Evolutionary conservation across 2,329 filamentous ascomycete genomes (phyloP), one percentile per base, ranked within the genome.

Genomic region (Escovopsis weberi): DNA sequence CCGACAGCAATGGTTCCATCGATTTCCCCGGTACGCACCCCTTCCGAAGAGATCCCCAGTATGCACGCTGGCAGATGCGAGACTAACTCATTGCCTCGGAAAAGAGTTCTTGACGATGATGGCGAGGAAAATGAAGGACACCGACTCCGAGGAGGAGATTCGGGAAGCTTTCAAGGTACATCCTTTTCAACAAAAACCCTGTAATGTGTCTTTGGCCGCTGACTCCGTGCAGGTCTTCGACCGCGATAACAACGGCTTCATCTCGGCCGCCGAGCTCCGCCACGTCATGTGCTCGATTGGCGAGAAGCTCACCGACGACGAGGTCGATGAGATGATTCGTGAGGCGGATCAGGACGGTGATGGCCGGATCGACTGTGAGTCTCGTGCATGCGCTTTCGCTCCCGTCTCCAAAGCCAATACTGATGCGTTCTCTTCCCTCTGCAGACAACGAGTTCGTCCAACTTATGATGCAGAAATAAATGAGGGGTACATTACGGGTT

Each of bases 381-480:
- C 36, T 15, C 7, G 11, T 32, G 28, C 28, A 9, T 32, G 28
- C 28, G 37, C 11, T 6, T 11, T 32, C 7, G 8, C 28, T 11
- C 28, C 28, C 28, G 8, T 32, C 7, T 11, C 28, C 28, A 32
- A 32, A 32, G 28, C 8, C 28, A 8, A 9, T n/a, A 36, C n/a
- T 26, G 15, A 41, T 11, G 4, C 32, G 15, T 18, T 6, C 15
- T 26, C 32, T 32, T 32, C n/a, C 10, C 11, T 15, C 39, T 12
- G 38, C 55, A 89, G 84, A 89, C 69, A 89, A 89, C 71, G 85
- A 91, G 67, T 91, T 91, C 60, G 85, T 91, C 55, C 85, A 91
- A 69, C 80, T 91, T 61, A 91, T 91, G 85, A 89, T 91, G 85
- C 85, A 91, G 75, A 89, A 89, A 74, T 89, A 85, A 89, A 74